Evolutionary conservation across 2,329 filamentous ascomycete species (phyloP), one percentile per base, ranked within the genome.

Genomic region (Mycosphaerelloides madeirae): DNA sequence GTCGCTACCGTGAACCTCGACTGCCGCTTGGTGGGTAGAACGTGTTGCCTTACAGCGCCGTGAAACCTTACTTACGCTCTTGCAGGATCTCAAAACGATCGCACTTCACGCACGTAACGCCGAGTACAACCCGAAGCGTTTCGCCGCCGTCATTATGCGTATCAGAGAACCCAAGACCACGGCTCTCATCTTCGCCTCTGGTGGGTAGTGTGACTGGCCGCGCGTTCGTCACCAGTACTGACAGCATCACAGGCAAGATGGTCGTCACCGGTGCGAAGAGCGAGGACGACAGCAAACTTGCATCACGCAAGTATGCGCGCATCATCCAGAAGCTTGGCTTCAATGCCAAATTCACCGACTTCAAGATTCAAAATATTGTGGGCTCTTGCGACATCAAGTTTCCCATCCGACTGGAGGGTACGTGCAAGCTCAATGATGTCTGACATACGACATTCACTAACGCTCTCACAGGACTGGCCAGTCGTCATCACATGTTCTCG

Each of bases 311-410:
- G 73, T 97, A 97, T 66, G 93, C 93, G 41, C 90, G 93, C 63
- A 97, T 98, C 70, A 97, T 98, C 61, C 93, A 98, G 78, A 98
- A 98, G 76, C 87, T 98, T 49, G 93, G 93, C 52, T 98, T 98
- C 38, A 40, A 40, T 32, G 91, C 93, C 62, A 96, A 96, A 80
- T 97, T 98, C 71, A 96, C 90, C 57, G 93, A 98, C 69, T 98
- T 98, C 76, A 98, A 97, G 80, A 98, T 98, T 63, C 90, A 96
- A 76, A 98, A 98, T 72, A 97, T 98, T 55, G 93, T 98, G 56
- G 93, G 93, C 54, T 95, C 89, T 49, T 97, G 91, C 70, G 93
- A 98, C 67, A 96, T 98, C 78, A 96, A 96, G 78, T 98, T 98
- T 74, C 93, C 93, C 42, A 96, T 98, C 60, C 88, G 93, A 57